Conservation (phyloP, 1,139 yeast species). For the Ogataea hybrid region DNA sequence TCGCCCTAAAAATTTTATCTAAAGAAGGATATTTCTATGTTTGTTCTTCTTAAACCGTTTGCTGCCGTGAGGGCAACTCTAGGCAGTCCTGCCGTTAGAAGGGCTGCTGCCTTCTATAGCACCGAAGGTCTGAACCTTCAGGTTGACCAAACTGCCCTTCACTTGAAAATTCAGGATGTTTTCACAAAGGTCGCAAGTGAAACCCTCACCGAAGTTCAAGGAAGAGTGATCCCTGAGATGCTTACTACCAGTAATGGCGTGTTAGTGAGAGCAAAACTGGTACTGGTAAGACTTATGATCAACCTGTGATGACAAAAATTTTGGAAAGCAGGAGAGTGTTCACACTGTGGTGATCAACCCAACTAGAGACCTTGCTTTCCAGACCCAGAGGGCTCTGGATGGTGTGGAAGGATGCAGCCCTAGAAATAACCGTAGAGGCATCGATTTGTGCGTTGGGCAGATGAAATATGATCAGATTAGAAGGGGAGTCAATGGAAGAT, state of each 20-base stretch:
- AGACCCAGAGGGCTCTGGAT: conserved; percentile 66
- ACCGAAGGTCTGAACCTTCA: too few relatives aligned
- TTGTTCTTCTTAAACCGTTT: conserved; percentile 3
- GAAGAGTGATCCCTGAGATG: conserved; percentile 65
- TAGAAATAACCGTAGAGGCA: conserved; percentile 8
- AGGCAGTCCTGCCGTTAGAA: not conserved
- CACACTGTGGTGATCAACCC: conserved; percentile 78
- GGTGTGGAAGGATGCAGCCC: conserved; percentile 31
- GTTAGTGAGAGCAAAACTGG: conserved; percentile 94
- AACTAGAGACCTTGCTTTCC: conserved; percentile 89
- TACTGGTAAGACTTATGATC: conserved; percentile 87
- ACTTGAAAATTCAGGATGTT: too few relatives aligned
- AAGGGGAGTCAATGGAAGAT: conserved; percentile 17
- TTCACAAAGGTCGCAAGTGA: too few relatives aligned
- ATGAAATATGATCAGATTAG: conserved; percentile 22
- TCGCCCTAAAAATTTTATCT: conserved; percentile 2
- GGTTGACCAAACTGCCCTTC: too few relatives aligned
- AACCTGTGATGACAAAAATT: conserved; percentile 45
- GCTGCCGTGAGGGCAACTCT: not conserved
- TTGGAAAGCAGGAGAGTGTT: conserved; percentile 37
- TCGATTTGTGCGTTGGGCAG: conserved; percentile 44
- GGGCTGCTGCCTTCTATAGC: not conserved
- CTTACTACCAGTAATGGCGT: conserved; percentile 54
- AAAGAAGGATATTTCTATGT: not conserved
- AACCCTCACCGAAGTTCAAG: conserved; percentile 82